Evolutionary conservation across 78 protist genomes (phyloP).

Genomic region (Dictyostelium brefeldianum): DNA sequence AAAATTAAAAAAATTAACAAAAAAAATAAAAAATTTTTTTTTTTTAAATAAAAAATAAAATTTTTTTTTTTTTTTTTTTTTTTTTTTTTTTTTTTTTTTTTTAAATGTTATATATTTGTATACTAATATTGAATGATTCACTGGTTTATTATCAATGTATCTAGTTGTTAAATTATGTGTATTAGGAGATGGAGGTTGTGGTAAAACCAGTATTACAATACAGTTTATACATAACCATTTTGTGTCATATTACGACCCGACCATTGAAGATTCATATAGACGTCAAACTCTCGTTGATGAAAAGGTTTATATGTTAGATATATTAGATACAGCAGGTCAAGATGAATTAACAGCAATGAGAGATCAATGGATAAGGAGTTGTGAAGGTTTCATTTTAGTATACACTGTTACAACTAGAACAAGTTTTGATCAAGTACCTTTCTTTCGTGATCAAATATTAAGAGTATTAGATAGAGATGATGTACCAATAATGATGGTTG

Average conservation of each 20-base stretch:
- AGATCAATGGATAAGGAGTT: constrained; percentile 96
- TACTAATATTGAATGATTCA: too few relatives aligned
- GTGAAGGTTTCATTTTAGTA: constrained; percentile 98
- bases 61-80: too few relatives aligned
- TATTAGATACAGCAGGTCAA: constrained; percentile 96
- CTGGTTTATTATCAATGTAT: too few relatives aligned
- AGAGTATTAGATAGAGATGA: constrained; percentile 94
- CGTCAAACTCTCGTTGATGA: constrained; percentile 90
- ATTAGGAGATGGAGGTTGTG: neutral
- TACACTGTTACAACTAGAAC: constrained; percentile 95
- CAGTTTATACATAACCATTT: constrained; percentile 66
- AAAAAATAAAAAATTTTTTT: too few relatives aligned
- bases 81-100: too few relatives aligned
- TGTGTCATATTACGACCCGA: constrained; percentile 95
- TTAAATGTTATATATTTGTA: too few relatives aligned
- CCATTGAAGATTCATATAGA: constrained; percentile 97
- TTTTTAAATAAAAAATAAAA: too few relatives aligned
- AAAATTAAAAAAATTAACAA: too few relatives aligned
- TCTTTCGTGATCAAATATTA: constrained; percentile 88
- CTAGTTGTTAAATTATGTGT: neutral
- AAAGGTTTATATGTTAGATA: constrained; percentile 74
- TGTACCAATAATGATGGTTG: constrained; percentile 98
- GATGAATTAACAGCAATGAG: constrained; percentile 98
- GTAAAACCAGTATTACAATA: constrained; percentile 53
- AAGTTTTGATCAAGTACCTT: constrained; percentile 95